These are phyloP conservation scores for Solanum chiquidenum DNA, from an alignment of 257 asterid species.

Conservation along the genomic window DNA sequence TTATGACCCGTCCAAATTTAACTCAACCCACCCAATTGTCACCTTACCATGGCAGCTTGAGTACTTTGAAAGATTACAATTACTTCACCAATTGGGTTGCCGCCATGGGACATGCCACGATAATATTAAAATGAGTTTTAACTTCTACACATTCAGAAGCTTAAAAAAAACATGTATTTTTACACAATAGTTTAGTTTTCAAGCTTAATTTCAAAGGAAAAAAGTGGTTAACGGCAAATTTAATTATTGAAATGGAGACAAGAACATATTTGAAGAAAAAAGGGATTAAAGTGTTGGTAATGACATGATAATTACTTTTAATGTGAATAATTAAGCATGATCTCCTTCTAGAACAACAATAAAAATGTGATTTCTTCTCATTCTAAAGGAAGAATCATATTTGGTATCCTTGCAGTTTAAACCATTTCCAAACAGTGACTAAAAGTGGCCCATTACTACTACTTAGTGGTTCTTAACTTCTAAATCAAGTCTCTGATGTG, in stretches of 20 bases:
- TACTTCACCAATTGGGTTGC: slow-evolving; percentile 13
- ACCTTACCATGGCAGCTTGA: not conserved
- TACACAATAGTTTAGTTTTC: not conserved
- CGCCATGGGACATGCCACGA: slow-evolving; percentile 17
- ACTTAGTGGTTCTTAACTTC: slow-evolving; percentile 3
- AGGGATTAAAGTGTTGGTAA: not conserved
- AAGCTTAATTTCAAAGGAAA: not conserved
- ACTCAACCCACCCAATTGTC: no score
- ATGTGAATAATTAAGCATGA: not conserved
- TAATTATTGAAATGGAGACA: not conserved
- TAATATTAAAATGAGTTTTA: not conserved
- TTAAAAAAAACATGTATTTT: not conserved
- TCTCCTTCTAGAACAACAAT: not conserved
- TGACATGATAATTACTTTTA: not conserved
- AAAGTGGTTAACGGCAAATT: not conserved
- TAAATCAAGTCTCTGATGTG: not conserved
- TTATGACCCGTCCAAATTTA: no score
- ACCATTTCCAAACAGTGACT: not conserved
- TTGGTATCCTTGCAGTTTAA: not conserved
- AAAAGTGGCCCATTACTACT: not conserved
- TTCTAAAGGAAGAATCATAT: not conserved
- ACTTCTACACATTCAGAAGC: not conserved
- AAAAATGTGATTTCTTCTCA: not conserved
- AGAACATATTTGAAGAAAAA: not conserved
- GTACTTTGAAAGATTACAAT: slow-evolving; percentile 10